These are phyloP conservation scores for Orbilia quercus DNA, from an alignment of 2,329 filamentous ascomycete genomes.

Conservation along the genomic window DNA sequence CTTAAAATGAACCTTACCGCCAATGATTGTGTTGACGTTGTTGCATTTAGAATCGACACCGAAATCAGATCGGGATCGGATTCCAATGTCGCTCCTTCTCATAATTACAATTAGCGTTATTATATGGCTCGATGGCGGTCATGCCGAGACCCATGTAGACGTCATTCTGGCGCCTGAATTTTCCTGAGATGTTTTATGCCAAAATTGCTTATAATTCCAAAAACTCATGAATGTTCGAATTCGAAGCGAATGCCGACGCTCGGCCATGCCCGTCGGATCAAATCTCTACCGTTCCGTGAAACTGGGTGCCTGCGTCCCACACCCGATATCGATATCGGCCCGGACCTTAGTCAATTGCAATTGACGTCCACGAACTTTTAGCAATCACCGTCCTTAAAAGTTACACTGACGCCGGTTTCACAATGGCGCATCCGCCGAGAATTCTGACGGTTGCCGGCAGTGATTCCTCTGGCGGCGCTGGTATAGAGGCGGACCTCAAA, in stretches of 20 bases:
- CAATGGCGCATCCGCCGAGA: constrained; percentile 62
- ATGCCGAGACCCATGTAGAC: background rate
- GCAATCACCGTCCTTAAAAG: too few relatives aligned
- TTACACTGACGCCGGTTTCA: background rate
- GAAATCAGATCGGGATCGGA: too few relatives aligned
- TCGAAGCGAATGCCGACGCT: too few relatives aligned
- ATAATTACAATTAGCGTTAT: too few relatives aligned
- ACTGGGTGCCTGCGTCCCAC: background rate
- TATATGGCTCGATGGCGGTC: background rate
- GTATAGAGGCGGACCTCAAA: constrained; percentile 95
- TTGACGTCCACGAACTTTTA: too few relatives aligned
- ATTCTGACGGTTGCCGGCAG: constrained; percentile 88
- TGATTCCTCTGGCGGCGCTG: constrained; percentile 92
- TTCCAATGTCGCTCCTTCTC: too few relatives aligned
- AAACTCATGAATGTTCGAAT: background rate
- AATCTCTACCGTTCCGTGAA: background rate
- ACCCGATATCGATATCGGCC: constrained; percentile 10
- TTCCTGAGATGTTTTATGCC: background rate
- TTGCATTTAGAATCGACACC: too few relatives aligned
- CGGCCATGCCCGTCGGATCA: constrained; percentile 1
- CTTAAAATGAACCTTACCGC: too few relatives aligned
- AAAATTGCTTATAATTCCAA: constrained; percentile 12
- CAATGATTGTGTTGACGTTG: too few relatives aligned
- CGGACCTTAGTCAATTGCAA: background rate
- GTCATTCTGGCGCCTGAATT: background rate